Conservation (phyloP, 1,139 yeast species). For the Yarrowia galli region DNA sequence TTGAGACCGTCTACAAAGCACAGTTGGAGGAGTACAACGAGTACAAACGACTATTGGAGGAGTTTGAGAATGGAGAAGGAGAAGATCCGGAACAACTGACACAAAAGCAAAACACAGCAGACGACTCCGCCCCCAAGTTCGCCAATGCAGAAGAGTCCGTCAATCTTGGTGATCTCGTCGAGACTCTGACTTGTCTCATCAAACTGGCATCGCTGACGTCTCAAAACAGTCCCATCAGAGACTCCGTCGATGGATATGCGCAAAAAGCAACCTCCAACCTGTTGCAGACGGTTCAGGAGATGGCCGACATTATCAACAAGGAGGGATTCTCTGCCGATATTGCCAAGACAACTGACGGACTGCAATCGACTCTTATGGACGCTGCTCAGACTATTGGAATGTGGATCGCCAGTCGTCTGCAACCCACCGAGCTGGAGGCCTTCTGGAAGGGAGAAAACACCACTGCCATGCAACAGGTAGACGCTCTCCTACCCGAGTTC, state of each 20-base stretch:
- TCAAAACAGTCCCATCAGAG: neutral
- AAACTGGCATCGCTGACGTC: slow-evolving; percentile 11
- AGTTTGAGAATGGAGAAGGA: neutral
- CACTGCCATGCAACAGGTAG: neutral
- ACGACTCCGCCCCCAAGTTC: neutral
- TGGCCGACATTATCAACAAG: neutral
- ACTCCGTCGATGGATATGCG: neutral
- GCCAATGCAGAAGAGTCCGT: slow-evolving; percentile 15
- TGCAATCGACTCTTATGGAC: slow-evolving; percentile 16
- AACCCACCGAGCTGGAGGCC: neutral
- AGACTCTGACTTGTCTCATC: slow-evolving; percentile 1
- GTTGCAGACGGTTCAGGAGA: neutral
- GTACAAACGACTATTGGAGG: slow-evolving; percentile 14
- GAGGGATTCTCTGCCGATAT: slow-evolving; percentile 26
- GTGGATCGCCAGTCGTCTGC: slow-evolving; percentile 8
- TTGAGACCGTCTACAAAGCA: neutral
- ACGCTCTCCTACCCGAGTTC: slow-evolving; percentile 6
- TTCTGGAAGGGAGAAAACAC: slow-evolving; percentile 25
- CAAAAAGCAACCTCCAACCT: neutral
- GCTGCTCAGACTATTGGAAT: slow-evolving; percentile 18
- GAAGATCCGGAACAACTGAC: neutral
- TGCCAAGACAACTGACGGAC: slow-evolving; percentile 1
- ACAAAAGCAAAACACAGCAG: neutral
- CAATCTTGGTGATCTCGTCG: neutral
- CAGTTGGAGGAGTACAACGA: slow-evolving; percentile 22